Base-by-base conservation (phyloP, 306 rosid genomes). In the Pyrus communis region DNA sequence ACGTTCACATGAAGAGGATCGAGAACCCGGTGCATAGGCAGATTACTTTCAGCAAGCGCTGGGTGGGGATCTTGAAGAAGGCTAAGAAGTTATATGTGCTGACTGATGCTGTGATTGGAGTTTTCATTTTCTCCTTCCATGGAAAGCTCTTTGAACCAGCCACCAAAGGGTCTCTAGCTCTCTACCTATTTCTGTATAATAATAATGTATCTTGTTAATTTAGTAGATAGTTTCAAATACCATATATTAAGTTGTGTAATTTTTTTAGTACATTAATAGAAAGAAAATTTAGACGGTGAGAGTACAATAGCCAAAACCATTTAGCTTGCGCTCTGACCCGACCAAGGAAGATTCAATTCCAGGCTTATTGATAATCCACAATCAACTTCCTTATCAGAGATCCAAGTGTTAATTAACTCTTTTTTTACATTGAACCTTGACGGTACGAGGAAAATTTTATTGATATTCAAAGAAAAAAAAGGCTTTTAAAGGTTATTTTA, bases 51-150 rank as follows among this genome's bases (percentile, higher is more conserved):
- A 90, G 98, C 82, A 93, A 91, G 85, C 96, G 97, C 72, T 89
- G 96, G 75, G 91, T 91, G 0, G 98, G 98, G 80, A 93, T 91
- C 60, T 86, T 93, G 3, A 93, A 91, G 96, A 93, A 93, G 90
- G 98, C 98, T 3, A 91, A 88, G 80, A 97, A 93, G 84, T 92
- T 93, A n/a, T 91, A 96, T 73, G 93, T 91, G 71, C 87, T 93
- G 23, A 91, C 96, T 82, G 98, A 93, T 64, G 97, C 97, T 76
- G 96, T 88, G 72, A 88, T 93, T 85, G 97, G 97, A 51, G 68
- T 93, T 15, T 31, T 91, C 93, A 87, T 93, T 84, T 91, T 89
- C 91, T 91, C 98, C 82, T 76, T 96, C 13, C 96, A 91, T 78
- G 98, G 98, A 71, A 93, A 91, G 92, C 93, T 93, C 88, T 88